A percentile compares a stretch with the other conserved stretches of the same genome.
These are phyloP conservation scores for Zopfia rhizophila DNA, from an alignment of 2,329 filamentous ascomycete genomes.

Conservation along the genomic window DNA sequence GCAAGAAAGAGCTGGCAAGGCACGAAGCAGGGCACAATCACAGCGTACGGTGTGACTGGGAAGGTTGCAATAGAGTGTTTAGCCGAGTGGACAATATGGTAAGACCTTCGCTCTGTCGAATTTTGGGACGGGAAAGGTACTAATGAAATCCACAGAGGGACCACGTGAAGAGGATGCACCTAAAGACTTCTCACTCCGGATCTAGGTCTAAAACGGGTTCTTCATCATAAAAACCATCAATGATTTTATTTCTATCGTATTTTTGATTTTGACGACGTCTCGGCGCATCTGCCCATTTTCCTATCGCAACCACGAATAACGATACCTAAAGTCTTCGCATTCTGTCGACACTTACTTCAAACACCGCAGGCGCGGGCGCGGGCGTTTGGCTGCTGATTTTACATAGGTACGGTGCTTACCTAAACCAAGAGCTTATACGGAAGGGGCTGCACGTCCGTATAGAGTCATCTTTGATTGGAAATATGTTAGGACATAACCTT, in stretches of 20 bases:
- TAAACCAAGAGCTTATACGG: too few species aligned
- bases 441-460: not conserved
- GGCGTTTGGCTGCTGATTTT: constrained; percentile 1
- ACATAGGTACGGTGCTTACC: not conserved
- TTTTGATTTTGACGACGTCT: too few species aligned
- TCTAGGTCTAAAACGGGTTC: not conserved
- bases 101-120: constrained; percentile 21
- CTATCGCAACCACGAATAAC: not conserved
- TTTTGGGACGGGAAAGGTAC: not conserved
- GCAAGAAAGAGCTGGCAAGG: constrained; percentile 66
- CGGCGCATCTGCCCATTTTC: too few species aligned
- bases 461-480: constrained; percentile 5
- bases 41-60: constrained; percentile 63
- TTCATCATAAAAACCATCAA: too few species aligned
- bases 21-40: constrained; percentile 69
- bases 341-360: not conserved
- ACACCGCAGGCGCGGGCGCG: not conserved
- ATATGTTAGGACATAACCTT: not conserved
- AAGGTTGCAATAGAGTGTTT: constrained; percentile 63
- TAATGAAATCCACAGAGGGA: too few species aligned
- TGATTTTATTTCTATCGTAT: constrained; percentile 8
- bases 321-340: not conserved
- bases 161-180: constrained; percentile 29
- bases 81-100: constrained; percentile 68
- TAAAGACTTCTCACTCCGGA: constrained; percentile 10